Evolutionary conservation across 768 basidiomycete genomes (phyloP).

Genomic region (Boletus vermiculosoides): DNA sequence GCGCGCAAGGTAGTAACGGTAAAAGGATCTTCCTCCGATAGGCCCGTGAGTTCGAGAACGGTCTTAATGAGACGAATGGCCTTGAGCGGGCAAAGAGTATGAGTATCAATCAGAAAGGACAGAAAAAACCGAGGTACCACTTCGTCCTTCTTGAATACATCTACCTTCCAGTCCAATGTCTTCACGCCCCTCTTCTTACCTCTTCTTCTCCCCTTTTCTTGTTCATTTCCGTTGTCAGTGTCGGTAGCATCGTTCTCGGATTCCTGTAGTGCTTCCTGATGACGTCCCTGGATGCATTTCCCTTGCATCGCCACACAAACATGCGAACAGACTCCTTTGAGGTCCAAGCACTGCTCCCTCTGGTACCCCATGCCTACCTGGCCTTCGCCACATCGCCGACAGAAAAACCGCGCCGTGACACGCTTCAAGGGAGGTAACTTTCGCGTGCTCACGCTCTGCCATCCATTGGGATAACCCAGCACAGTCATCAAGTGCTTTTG

Average conservation of each 20-base stretch:
- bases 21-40: slow-evolving; percentile 32
- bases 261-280: not conserved
- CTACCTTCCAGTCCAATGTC: slow-evolving; percentile 44
- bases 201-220: not conserved
- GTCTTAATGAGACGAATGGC: slow-evolving; percentile 44
- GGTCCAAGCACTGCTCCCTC: slow-evolving; percentile 51
- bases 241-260: not conserved
- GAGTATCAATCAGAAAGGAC: not conserved
- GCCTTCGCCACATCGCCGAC: slow-evolving; percentile 46
- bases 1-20: slow-evolving; percentile 20
- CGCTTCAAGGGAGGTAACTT: slow-evolving; percentile 56
- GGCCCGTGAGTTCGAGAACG: slow-evolving; percentile 33
- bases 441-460: slow-evolving; percentile 48
- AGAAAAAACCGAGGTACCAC: slow-evolving; percentile 39
- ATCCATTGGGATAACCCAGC: slow-evolving; percentile 48
- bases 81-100: slow-evolving; percentile 30
- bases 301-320: slow-evolving; percentile 37
- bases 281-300: not conserved
- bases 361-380: slow-evolving; percentile 34
- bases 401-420: slow-evolving; percentile 57
- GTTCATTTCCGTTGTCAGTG: slow-evolving; percentile 21
- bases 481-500: slow-evolving; percentile 42
- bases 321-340: slow-evolving; percentile 58
- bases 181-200: slow-evolving; percentile 15
- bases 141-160: slow-evolving; percentile 56